phyloP scores from a whole-genome alignment of 2,329 filamentous ascomycete species.

The Aspergillus ochraceus region DNA sequence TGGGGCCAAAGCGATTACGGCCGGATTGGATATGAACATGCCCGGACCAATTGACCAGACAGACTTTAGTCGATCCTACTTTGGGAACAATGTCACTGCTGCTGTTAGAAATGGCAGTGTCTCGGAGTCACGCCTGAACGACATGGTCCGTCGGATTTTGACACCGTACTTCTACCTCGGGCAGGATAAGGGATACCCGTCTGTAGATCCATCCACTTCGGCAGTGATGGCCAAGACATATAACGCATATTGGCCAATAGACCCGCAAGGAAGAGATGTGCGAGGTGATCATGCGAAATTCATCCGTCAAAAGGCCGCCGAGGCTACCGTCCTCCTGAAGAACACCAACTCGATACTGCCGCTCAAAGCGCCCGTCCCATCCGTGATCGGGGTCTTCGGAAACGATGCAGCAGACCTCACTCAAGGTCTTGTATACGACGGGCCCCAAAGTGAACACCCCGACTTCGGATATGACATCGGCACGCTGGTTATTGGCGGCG shows the following conservation, averaged over 20 bases:
- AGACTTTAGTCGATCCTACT: background rate
- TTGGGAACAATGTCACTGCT: slow-evolving; percentile 44
- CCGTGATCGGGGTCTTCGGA: slow-evolving; percentile 49
- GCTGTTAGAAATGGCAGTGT: slow-evolving; percentile 54
- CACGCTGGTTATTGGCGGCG: slow-evolving; percentile 11
- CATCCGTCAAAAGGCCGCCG: slow-evolving; percentile 60
- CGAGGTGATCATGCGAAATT: slow-evolving; percentile 65
- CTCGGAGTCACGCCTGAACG: slow-evolving; percentile 42
- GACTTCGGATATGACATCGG: background rate
- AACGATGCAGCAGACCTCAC: slow-evolving; percentile 46
- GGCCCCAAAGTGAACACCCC: background rate
- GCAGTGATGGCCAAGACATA: slow-evolving; percentile 27
- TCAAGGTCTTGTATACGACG: background rate
- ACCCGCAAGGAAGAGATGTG: slow-evolving; percentile 56
- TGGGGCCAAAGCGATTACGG: background rate
- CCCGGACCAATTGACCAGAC: slow-evolving; percentile 1
- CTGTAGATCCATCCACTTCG: slow-evolving; percentile 38
- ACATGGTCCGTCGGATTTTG: slow-evolving; percentile 50
- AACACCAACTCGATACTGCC: slow-evolving; percentile 47
- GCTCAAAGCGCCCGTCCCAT: slow-evolving; percentile 45
- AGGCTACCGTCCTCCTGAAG: slow-evolving; percentile 4
- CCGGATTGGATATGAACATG: slow-evolving; percentile 8
- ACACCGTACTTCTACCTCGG: slow-evolving; percentile 47
- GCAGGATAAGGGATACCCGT: slow-evolving; percentile 47
- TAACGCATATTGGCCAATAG: slow-evolving; percentile 15